Evolutionary conservation across 108 stramenopile genomes (phyloP), one percentile per base, ranked within the genome.

Genomic region (Cyclotella cryptica): DNA sequence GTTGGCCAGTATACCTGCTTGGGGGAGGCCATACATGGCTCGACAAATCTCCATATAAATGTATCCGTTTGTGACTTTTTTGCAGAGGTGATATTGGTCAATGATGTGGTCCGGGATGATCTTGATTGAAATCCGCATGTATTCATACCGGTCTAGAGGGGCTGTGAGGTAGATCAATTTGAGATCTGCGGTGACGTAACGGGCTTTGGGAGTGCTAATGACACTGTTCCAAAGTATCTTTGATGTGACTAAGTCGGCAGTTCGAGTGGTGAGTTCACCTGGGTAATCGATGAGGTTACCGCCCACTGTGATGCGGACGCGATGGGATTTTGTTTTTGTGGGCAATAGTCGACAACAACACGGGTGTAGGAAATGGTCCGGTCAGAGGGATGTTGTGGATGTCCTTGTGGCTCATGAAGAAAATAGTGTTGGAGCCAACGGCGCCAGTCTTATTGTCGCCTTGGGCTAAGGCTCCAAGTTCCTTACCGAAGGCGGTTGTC

Each of bases 11-110:
- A 46, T 71, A 4, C 84, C 88, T 0, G 88, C 82, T 53, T 86
- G 76, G 0, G 75, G 69, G 14, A 89, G 74, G n/a, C n/a, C n/a
- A n/a, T 83, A 86, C 69, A 89, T 79, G 29, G 80, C 85, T 47
- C 27, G 21, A 5, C 44, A 1, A 30, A 83, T 60, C 47, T 79
- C 74, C 14, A 77, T 21, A 49, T 75, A 84, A 10, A 84, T 40
- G 42, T 28, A 66, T n/a, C 69, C 77, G 9, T 79, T 64, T 35
- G 2, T 35, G 6, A 35, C 46, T 84, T 40, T 10, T 26, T 41
- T 1, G 51, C 12, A 0, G 5, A 18, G 11, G 15, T 12, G 0
- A 83, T 66, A 13, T 87, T 55, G 72, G 82, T 75, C 35, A 6
- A 35, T 35, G 35, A 35, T 35, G 6, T 35, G 2, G 2, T 24